Percentiles rank a stretch among this genome's conserved stretches.
Conservation (phyloP, 768 basidiomycete species). For the Infundibulicybe gibba region DNA sequence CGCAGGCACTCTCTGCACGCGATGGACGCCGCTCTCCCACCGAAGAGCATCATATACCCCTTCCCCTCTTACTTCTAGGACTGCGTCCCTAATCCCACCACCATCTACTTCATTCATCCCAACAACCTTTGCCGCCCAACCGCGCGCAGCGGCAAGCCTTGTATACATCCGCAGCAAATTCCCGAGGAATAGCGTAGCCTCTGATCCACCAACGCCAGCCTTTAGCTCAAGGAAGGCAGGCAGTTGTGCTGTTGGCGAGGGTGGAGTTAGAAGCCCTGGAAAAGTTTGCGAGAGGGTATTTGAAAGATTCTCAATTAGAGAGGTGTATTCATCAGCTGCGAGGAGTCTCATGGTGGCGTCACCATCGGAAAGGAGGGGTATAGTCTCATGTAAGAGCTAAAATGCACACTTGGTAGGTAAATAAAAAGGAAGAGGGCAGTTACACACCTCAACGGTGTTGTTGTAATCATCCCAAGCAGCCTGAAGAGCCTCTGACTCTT, state of each 20-base stretch:
- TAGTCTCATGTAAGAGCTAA: constrained; percentile 67
- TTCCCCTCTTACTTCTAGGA: constrained; percentile 73
- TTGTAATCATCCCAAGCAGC: constrained; percentile 67
- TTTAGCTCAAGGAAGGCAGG: constrained; percentile 89
- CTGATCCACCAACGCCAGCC: constrained; percentile 89
- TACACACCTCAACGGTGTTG: constrained; percentile 51
- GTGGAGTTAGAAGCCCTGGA: constrained; percentile 70
- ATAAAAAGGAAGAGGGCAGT: background rate
- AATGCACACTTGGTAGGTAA: constrained; percentile 13
- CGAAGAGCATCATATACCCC: constrained; percentile 76
- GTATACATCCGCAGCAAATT: constrained; percentile 84
- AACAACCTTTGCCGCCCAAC: constrained; percentile 62
- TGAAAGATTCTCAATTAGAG: constrained; percentile 35
- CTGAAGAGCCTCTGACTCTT: constrained; percentile 66
- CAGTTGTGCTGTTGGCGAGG: constrained; percentile 59
- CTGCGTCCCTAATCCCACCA: constrained; percentile 75
- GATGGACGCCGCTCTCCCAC: constrained; percentile 95
- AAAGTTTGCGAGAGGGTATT: constrained; percentile 42
- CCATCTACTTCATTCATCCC: constrained; percentile 53
- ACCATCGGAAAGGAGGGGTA: constrained; percentile 60
- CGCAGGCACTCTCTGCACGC: constrained; percentile 90
- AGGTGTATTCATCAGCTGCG: constrained; percentile 61
- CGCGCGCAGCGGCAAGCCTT: constrained; percentile 49
- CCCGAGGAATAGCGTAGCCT: constrained; percentile 76
- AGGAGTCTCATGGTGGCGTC: constrained; percentile 75